phyloP scores from a whole-genome alignment of 2,329 filamentous ascomycete genomes.

The Drechmeria coniospora region DNA sequence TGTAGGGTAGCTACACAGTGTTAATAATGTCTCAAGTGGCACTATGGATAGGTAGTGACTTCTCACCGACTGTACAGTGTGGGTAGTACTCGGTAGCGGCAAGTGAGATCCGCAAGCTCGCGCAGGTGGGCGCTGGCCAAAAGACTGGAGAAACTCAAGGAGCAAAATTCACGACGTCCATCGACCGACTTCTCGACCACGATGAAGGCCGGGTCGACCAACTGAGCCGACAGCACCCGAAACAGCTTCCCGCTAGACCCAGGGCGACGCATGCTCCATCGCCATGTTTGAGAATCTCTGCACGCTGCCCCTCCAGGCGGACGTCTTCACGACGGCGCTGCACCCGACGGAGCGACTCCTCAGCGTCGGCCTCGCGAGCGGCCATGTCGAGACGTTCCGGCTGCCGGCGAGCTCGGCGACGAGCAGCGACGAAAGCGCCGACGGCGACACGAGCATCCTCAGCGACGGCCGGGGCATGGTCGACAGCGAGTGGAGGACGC shows the following conservation, averaged over 20 bases:
- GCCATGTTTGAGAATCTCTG: constrained; percentile 84
- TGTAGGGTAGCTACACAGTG: too few relatives aligned
- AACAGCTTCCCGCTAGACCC: too few relatives aligned
- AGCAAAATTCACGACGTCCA: too few relatives aligned
- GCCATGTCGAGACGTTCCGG: constrained; percentile 73
- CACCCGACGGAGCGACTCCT: constrained; percentile 76
- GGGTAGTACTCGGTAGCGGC: too few relatives aligned
- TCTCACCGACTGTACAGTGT: too few relatives aligned
- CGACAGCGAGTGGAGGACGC: constrained; percentile 72
- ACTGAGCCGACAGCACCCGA: too few relatives aligned
- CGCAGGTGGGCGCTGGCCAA: too few relatives aligned
- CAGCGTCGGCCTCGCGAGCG: constrained; percentile 69
- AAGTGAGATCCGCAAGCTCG: too few relatives aligned
- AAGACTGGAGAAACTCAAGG: too few relatives aligned
- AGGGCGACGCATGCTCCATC: too few relatives aligned
- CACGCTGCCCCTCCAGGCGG: constrained; percentile 68
- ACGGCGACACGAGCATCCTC: constrained; percentile 31
- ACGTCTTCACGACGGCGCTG: constrained; percentile 77
- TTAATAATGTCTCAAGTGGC: too few relatives aligned
- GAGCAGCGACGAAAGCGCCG: constrained; percentile 37
- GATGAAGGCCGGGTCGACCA: neutral
- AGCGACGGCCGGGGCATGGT: constrained; percentile 58
- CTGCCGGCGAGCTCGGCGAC: constrained; percentile 40
- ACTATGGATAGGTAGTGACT: too few relatives aligned
- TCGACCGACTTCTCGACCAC: neutral